Conservation (phyloP, 495 filamentous ascomycete species). For the Neurospora hispaniola region DNA sequence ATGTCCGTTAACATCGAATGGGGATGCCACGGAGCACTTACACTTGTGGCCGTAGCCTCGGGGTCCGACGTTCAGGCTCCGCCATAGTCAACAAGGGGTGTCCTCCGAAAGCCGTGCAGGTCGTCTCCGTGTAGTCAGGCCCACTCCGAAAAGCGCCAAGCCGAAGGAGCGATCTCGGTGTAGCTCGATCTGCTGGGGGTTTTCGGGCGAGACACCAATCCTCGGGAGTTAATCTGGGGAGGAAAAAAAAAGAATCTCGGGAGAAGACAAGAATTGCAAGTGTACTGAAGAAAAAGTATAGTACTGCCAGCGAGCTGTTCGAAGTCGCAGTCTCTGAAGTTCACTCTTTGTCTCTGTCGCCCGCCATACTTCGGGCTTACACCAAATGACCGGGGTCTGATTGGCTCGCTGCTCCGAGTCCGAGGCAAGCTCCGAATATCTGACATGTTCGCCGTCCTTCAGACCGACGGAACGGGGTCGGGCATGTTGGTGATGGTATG, state of each 20-base stretch:
- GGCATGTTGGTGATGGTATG: neutral
- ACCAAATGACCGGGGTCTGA: neutral
- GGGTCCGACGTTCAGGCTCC: neutral
- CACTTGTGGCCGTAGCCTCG: neutral
- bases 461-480: neutral
- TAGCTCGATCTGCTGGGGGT: neutral
- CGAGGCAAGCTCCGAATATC: neutral
- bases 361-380: neutral
- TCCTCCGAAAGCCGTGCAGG: neutral
- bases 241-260: neutral
- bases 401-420: neutral
- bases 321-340: neutral
- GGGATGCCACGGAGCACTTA: neutral
- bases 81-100: neutral
- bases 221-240: neutral
- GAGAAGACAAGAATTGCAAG: neutral
- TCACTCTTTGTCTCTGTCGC: neutral
- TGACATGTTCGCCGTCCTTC: neutral
- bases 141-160: neutral
- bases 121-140: neutral
- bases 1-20: neutral
- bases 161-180: neutral
- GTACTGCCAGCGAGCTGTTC: neutral
- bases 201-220: neutral
- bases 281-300: neutral